Conservation (phyloP, 257 asterid genomes). For the Paulownia fortunei region DNA sequence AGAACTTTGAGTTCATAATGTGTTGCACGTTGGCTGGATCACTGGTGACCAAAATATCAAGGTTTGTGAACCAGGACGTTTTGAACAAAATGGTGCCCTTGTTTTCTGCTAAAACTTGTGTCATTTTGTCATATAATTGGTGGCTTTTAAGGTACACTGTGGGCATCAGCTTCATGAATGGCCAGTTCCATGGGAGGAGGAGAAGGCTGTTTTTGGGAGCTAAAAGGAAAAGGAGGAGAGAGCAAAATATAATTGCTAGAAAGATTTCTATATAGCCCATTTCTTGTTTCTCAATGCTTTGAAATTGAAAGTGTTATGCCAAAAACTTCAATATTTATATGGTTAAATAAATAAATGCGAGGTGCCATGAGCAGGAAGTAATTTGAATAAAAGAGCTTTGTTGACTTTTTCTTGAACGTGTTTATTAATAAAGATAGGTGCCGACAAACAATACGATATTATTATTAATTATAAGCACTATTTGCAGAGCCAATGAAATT, state of each 20-base stretch:
- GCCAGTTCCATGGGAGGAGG: slow-evolving; percentile 47
- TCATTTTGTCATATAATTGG: slow-evolving; percentile 41
- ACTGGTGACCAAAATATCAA: slow-evolving; percentile 48
- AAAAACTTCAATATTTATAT: neutral
- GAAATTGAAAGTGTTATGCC: neutral
- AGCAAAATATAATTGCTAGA: slow-evolving; percentile 1
- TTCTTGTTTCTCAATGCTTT: neutral
- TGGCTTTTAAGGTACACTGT: slow-evolving; percentile 48
- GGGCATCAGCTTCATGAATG: slow-evolving; percentile 44
- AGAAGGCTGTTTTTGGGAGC: slow-evolving; percentile 20
- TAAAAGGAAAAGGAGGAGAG: slow-evolving; percentile 14
- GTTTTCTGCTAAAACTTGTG: slow-evolving; percentile 44
- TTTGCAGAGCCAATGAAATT: too few relatives aligned
- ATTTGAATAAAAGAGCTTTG: neutral
- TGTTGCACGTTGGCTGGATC: slow-evolving; percentile 55
- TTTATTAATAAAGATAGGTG: too few relatives aligned
- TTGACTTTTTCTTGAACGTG: too few relatives aligned
- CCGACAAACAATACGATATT: too few relatives aligned
- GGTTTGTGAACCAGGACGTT: slow-evolving; percentile 45
- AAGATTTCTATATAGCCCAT: slow-evolving; percentile 29
- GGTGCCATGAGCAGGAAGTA: neutral
- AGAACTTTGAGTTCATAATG: slow-evolving; percentile 53
- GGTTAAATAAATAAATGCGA: neutral
- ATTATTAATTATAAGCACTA: too few relatives aligned
- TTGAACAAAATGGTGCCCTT: slow-evolving; percentile 44